Evolutionary conservation across 176 grass and related monocot genomes (phyloP), one percentile per base, ranked within the genome.

Genomic region (Oryza brachyantha): DNA sequence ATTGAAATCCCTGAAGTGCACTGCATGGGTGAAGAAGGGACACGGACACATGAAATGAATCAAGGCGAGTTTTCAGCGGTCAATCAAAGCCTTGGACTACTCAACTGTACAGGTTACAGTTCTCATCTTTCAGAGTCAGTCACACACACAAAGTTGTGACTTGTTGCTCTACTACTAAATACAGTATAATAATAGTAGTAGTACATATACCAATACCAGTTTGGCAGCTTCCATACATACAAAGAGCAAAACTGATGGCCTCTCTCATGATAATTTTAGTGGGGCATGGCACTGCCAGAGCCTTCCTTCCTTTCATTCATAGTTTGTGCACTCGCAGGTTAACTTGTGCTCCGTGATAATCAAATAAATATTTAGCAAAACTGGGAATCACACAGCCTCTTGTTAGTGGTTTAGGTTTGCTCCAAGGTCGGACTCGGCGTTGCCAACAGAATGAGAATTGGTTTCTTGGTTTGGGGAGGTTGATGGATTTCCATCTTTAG

Each of bases 101-200:
- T 60, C 66, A 36, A 72, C 79, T 87, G 80, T 87, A 87, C 74
- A 83, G n/a, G n/a, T n/a, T n/a, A n/a, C n/a, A n/a, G n/a, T n/a
- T n/a, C n/a, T n/a, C n/a, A n/a, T n/a, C n/a, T n/a, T n/a, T n/a
- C n/a, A n/a, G n/a, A n/a, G n/a, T n/a, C n/a, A n/a, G n/a, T n/a
- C n/a, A n/a, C n/a, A n/a, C n/a, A n/a, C n/a, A n/a, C n/a, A n/a
- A n/a, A n/a, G n/a, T n/a, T n/a, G n/a, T n/a, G n/a, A n/a, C n/a
- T n/a, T n/a, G n/a, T n/a, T n/a, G n/a, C n/a, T n/a, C n/a, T n/a
- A n/a, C n/a, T n/a, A n/a, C n/a, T n/a, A n/a, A n/a, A n/a, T n/a
- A n/a, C n/a, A n/a, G n/a, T n/a, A n/a, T n/a, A n/a, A n/a, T n/a
- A n/a, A n/a, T n/a, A n/a, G n/a, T n/a, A n/a, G n/a, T n/a, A n/a